Base-by-base conservation (phyloP, 2,329 filamentous ascomycete genomes). In the Pestalotiopsis sp. region DNA sequence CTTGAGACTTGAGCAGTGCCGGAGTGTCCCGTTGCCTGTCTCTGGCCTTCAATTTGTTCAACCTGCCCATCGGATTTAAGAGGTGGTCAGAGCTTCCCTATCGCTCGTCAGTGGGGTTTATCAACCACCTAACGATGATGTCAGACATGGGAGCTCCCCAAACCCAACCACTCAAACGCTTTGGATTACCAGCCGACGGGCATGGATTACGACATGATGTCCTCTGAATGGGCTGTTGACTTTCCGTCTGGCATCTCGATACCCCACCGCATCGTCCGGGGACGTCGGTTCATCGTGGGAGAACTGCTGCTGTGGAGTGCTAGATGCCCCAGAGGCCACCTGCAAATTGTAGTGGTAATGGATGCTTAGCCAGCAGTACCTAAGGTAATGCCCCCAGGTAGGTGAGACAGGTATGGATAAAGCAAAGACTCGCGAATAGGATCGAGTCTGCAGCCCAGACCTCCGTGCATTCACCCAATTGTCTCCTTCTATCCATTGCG, bases 201-300 rank as follows among this genome's bases (percentile, higher is more conserved):
- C 40, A 65, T 65, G 62, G 44, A 65, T 65, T 65, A 65, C 62
- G 62, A 65, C 62, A 65, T 20, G 40, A 65, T 22, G n/a, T 65
- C 22, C 20, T 20, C 35, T 52, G n/a, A 48, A 44, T 44, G 60
- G 60, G 60, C 60, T 52, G 38, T 63, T 63, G 20, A 24, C 10
- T 55, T 55, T 26, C 62, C 62, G 22, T 55, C n/a, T 48, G 40
- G 39, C 9, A 64, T 52, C n/a, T 52, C 44, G n/a, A 52, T 52
- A 52, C 44, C 44, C 44, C 44, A 52, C 44, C 20, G 17, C n/a
- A 52, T 52, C 17, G 44, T 52, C 44, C 44, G 44, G 44, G 44
- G 44, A 52, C n/a, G 20, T 52, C 44, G 44, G 44, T 52, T 3
- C 44, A 52, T 52, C 44, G 44, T 52, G 44, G 44, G 17, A 52